Evolutionary conservation across 257 asterid genomes (phyloP).

Genomic region (Gardenia jasminoides): DNA sequence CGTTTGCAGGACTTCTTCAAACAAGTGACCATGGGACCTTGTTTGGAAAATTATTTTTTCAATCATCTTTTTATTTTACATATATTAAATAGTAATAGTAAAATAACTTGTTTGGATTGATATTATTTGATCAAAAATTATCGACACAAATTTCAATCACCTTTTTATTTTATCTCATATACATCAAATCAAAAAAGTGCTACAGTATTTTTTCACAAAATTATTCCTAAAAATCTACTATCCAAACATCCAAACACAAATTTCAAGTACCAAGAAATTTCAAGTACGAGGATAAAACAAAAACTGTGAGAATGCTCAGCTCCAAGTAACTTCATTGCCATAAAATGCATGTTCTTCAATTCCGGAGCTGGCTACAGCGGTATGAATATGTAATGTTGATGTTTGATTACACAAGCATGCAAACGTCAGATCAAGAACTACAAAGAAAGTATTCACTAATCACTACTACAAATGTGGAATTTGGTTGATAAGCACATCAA

Average conservation of each 20-base stretch:
- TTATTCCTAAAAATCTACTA: too few relatives aligned
- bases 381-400: not conserved
- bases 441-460: not conserved
- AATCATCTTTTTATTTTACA: too few relatives aligned
- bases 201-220: too few relatives aligned
- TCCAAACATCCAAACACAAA: too few relatives aligned
- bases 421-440: not conserved
- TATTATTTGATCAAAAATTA: too few relatives aligned
- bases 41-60: too few relatives aligned
- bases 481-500: constrained; percentile 33
- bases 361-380: not conserved
- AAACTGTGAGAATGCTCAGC: not conserved
- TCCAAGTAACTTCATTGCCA: not conserved
- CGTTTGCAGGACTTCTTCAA: constrained; percentile 41
- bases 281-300: not conserved
- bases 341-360: not conserved
- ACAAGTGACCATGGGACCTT: constrained; percentile 58
- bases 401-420: not conserved
- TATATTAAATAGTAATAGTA: too few relatives aligned
- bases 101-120: too few relatives aligned
- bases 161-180: too few relatives aligned
- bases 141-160: too few relatives aligned
- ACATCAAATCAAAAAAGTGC: too few relatives aligned
- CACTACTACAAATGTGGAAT: not conserved
- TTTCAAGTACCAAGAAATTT: not conserved